phyloP scores from a whole-genome alignment of 768 basidiomycete species.

The Trametes villosa region DNA sequence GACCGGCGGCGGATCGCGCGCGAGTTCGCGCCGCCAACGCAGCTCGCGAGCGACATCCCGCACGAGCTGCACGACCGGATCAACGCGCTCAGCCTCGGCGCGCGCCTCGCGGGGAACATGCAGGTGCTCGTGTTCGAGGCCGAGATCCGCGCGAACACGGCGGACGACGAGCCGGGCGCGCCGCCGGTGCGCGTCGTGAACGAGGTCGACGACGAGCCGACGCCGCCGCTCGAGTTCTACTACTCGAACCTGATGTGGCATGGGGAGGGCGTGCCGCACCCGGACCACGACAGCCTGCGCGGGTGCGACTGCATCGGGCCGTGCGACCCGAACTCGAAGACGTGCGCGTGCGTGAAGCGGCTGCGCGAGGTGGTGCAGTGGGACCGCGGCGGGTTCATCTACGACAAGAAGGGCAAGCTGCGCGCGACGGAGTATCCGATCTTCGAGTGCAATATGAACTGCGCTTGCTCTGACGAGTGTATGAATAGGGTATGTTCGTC shows the following conservation, averaged over 20 bases:
- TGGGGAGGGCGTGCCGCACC: slow-evolving; percentile 66
- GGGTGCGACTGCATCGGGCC: slow-evolving; percentile 78
- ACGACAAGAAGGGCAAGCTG: slow-evolving; percentile 63
- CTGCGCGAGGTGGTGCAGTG: slow-evolving; percentile 50
- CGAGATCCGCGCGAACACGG: slow-evolving; percentile 66
- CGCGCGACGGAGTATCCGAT: slow-evolving; percentile 57
- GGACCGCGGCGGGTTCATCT: slow-evolving; percentile 62
- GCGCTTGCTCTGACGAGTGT: slow-evolving; percentile 82
- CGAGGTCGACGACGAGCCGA: slow-evolving; percentile 64
- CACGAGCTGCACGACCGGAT: slow-evolving; percentile 68
- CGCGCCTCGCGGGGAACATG: slow-evolving; percentile 42
- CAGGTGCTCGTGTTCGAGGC: slow-evolving; percentile 64
- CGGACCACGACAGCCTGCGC: slow-evolving; percentile 57
- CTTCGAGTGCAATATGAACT: slow-evolving; percentile 86
- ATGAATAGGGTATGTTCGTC: slow-evolving; percentile 68
- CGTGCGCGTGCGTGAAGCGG: slow-evolving; percentile 68
- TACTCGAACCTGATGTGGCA: slow-evolving; percentile 87
- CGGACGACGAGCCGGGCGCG: slow-evolving; percentile 67
- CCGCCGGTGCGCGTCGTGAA: slow-evolving; percentile 73
- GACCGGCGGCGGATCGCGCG: slow-evolving; percentile 19
- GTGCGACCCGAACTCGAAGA: slow-evolving; percentile 76
- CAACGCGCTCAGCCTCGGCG: slow-evolving; percentile 51
- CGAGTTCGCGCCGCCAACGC: slow-evolving; percentile 24
- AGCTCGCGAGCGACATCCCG: slow-evolving; percentile 54
- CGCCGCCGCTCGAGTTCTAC: slow-evolving; percentile 85